Base-by-base conservation (phyloP, 2,329 filamentous ascomycete species). In the Pseudomassariella vexata region DNA sequence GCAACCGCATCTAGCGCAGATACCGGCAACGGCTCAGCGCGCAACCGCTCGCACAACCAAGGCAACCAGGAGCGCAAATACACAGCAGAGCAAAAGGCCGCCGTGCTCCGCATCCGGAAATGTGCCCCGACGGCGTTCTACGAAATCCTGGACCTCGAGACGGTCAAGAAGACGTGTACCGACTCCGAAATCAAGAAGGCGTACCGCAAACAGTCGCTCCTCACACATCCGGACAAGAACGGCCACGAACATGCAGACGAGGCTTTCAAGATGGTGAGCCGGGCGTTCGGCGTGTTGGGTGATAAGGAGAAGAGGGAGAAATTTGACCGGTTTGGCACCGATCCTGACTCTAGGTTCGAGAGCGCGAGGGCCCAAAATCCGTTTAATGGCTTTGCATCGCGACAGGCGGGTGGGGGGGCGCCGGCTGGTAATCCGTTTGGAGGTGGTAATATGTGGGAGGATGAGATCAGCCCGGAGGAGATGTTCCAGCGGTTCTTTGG, bases 161-260 rank as follows among this genome's bases (percentile, higher is more conserved):
- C 66, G 30, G 66, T 81, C 23, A 72, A 73, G 47, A 64, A 70
- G 36, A 75, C 79, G 14, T 82, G 76, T 50, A 78, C 78, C 29
- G 90, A 96, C 47, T 61, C 70, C 40, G 90, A 96, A 52, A 88
- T 98, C 56, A 98, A 96, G 62, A 96, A 96, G 68, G 90, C 92
- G 6, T 98, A 98, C 64, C 78, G 90, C 53, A 96, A 95, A 65
- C 73, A 94, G 56, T 92, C 85, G 55, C 67, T 98, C 50, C 71
- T 96, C 53, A 98, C 92, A 38, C 92, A 98, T 68, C 92, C 92
- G 42, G 92, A 98, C 69, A 98, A 98, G 70, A 98, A 98, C 70
- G 89, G 89, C 30, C 89, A 95, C 57, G 82, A 90, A 22, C 79
- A 94, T 38, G 90, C 92, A 34, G 92, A 95, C 57, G 92, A 98